phyloP scores from a whole-genome alignment of 140 eudicot species.

The Ambrosia hybrid region DNA sequence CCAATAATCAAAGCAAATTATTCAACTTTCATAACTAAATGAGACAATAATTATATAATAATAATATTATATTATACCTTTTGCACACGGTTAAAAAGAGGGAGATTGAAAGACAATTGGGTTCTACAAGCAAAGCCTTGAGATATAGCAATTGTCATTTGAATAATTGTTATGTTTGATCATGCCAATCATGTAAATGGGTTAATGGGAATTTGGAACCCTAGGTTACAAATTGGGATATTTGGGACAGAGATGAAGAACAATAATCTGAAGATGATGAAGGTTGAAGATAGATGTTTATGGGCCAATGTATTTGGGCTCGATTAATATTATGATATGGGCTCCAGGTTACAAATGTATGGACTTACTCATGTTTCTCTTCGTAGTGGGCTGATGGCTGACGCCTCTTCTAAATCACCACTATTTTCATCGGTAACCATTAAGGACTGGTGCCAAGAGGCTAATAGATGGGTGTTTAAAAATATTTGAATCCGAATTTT shows the following conservation, averaged over 20 bases:
- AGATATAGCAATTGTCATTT: slow-evolving; percentile 44
- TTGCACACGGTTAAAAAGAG: slow-evolving; percentile 32
- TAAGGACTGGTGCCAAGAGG: too few relatives aligned
- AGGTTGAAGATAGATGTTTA: slow-evolving; percentile 19
- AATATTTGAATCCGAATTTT: too few relatives aligned
- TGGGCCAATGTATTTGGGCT: slow-evolving; percentile 16
- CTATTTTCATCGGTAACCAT: too few relatives aligned
- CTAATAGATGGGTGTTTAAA: too few relatives aligned
- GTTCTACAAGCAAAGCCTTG: slow-evolving; percentile 43
- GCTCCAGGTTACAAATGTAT: too few relatives aligned
- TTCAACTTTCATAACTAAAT: not conserved
- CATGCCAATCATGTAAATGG: slow-evolving; percentile 11
- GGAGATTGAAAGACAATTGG: slow-evolving; percentile 36
- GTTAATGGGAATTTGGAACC: not conserved
- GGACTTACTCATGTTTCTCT: too few relatives aligned
- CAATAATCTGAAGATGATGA: slow-evolving; percentile 24
- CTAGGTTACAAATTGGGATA: slow-evolving; percentile 15
- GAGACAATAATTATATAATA: not conserved
- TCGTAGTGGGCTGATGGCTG: too few relatives aligned
- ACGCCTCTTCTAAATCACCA: too few relatives aligned
- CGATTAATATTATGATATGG: too few relatives aligned
- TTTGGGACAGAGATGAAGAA: slow-evolving; percentile 15
- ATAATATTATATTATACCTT: slow-evolving; percentile 22
- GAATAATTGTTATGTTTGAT: slow-evolving; percentile 3
- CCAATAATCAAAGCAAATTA: not conserved